Evolutionary conservation across 768 basidiomycete genomes (phyloP).

Genomic region (Daedaleopsis nitida): DNA sequence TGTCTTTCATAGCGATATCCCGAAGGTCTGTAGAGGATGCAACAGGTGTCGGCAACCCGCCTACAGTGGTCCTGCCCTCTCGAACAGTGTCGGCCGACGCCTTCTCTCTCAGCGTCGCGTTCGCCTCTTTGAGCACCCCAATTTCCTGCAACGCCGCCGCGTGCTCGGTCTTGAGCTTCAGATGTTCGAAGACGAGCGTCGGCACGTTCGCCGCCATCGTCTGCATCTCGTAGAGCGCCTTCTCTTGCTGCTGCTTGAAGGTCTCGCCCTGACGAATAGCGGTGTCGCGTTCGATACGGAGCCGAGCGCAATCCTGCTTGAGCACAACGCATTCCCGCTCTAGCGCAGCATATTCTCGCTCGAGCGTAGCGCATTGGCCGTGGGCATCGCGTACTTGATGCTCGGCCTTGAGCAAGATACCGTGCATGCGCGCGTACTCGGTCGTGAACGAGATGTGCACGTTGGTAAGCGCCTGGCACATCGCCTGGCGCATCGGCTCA

Average conservation of each 20-base stretch:
- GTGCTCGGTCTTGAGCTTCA: background rate
- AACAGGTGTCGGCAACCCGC: too few species aligned
- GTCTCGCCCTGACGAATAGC: background rate
- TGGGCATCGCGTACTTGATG: background rate
- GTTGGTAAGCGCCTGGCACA: background rate
- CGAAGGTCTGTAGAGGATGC: too few species aligned
- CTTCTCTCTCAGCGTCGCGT: background rate
- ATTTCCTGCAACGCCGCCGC: background rate
- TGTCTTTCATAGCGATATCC: too few species aligned
- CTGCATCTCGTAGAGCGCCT: background rate
- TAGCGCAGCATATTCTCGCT: background rate
- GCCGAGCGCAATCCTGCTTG: background rate
- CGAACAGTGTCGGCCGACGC: too few species aligned
- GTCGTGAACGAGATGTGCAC: background rate
- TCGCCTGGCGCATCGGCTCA: background rate
- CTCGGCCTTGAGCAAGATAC: background rate
- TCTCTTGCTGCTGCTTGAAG: background rate
- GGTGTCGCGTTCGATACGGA: background rate
- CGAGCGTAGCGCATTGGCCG: background rate
- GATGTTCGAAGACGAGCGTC: background rate
- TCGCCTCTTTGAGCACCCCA: background rate
- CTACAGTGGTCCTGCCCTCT: background rate
- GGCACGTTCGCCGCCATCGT: background rate
- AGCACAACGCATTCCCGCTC: background rate
- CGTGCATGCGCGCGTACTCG: background rate